Evolutionary conservation across 306 rosid genomes (phyloP).

Genomic region (Purshia tridentata): DNA sequence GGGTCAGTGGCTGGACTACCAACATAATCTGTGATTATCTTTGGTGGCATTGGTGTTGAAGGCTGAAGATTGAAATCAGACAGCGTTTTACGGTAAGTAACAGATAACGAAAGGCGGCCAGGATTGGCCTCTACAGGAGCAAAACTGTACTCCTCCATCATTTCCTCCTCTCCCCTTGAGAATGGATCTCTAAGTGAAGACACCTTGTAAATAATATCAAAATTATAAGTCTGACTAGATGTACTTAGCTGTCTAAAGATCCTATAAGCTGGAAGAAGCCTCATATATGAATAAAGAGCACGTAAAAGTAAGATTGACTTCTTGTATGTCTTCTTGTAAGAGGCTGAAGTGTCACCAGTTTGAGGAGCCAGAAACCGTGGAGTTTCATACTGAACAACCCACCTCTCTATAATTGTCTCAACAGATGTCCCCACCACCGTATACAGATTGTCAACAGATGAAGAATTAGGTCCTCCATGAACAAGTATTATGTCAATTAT

Average conservation of each 20-base stretch:
- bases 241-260: constrained; percentile 61
- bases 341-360: constrained; percentile 44
- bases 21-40: constrained; percentile 77
- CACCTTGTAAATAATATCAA: constrained; percentile 69
- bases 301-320: constrained; percentile 73
- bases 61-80: constrained; percentile 70
- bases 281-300: constrained; percentile 65
- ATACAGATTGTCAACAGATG: constrained; percentile 30
- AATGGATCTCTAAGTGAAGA: constrained; percentile 81
- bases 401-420: constrained; percentile 88
- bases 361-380: constrained; percentile 56
- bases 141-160: constrained; percentile 60
- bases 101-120: constrained; percentile 68
- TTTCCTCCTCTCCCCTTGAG: constrained; percentile 59
- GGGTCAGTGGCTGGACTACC: constrained; percentile 82
- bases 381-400: constrained; percentile 79
- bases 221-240: constrained; percentile 48
- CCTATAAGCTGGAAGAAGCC: constrained; percentile 78
- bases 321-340: constrained; percentile 70
- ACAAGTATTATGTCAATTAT: constrained; percentile 72
- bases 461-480: constrained; percentile 49
- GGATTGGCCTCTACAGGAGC: constrained; percentile 68
- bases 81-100: constrained; percentile 52
- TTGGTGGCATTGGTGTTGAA: constrained; percentile 55
- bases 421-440: constrained; percentile 27